These are phyloP conservation scores for Nicotiana tomentosiformis DNA, from an alignment of 257 asterid genomes.

Conservation along the genomic window DNA sequence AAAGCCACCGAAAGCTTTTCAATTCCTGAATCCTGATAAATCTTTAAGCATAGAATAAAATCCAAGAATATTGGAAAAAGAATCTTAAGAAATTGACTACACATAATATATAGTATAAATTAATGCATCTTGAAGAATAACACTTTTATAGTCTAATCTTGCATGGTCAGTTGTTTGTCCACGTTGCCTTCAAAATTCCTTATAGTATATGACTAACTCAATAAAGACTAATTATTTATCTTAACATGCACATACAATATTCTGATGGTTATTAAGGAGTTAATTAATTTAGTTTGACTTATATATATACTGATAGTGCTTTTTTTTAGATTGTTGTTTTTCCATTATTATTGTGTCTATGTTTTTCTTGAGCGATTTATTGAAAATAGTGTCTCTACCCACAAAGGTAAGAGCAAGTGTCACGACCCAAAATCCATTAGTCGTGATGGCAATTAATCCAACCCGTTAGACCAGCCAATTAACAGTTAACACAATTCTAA, in stretches of 20 bases:
- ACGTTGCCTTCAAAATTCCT: background rate
- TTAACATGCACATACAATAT: background rate
- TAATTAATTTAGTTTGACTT: background rate
- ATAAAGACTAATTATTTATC: background rate
- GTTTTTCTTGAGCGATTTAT: fast-evolving
- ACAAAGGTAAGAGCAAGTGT: too few species aligned
- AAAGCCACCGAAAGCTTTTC: slow-evolving; percentile 2
- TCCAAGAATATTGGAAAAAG: slow-evolving; percentile 7
- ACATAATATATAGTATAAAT: background rate
- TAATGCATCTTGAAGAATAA: background rate
- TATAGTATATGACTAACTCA: background rate
- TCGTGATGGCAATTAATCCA: too few species aligned
- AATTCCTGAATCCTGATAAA: background rate
- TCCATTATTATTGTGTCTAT: too few species aligned
- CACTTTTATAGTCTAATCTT: background rate
- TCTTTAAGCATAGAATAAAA: background rate
- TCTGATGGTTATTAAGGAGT: background rate
- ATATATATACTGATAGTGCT: background rate
- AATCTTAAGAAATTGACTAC: slow-evolving; percentile 2
- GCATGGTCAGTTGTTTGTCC: background rate
- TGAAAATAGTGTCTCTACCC: fast-evolving
- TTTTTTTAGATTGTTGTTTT: too few species aligned
- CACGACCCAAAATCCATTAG: too few species aligned
- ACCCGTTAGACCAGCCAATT: too few species aligned
- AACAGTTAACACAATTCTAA: too few species aligned